Evolutionary conservation across 306 rosid genomes (phyloP).

Genomic region (Trifolium pratense): DNA sequence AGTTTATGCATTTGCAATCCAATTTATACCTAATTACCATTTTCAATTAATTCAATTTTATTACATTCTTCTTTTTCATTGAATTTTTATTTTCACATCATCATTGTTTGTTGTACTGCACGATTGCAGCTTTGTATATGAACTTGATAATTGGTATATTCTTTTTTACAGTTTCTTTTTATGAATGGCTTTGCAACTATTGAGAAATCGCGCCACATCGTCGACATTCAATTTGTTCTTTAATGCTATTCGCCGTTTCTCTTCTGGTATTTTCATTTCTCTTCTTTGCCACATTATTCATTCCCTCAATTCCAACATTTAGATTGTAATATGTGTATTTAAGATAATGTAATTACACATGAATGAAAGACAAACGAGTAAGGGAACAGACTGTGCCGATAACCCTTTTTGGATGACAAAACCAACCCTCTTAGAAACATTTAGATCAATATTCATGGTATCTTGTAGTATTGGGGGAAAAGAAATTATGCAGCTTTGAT

Average conservation of each 20-base stretch:
- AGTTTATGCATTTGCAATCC: not conserved
- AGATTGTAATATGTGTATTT: no score
- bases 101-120: not conserved
- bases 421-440: no score
- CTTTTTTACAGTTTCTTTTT: not conserved
- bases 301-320: not conserved
- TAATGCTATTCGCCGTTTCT: constrained; percentile 36
- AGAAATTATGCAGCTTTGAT: not conserved
- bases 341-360: no score
- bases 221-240: constrained; percentile 21
- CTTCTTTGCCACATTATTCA: not conserved
- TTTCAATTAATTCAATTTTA: not conserved
- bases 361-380: no score
- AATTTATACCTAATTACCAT: not conserved
- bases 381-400: no score
- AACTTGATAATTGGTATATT: not conserved
- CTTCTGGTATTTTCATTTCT: constrained; percentile 36
- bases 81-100: not conserved
- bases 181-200: constrained; percentile 33
- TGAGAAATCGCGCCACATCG: constrained; percentile 32
- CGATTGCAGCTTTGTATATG: not conserved
- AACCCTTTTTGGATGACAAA: no score
- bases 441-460: not conserved
- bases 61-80: not conserved
- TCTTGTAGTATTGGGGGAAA: not conserved